These are phyloP conservation scores for Pseudopyrenochaeta lycopersici DNA, from an alignment of 2,329 filamentous ascomycete genomes.

Conservation along the genomic window DNA sequence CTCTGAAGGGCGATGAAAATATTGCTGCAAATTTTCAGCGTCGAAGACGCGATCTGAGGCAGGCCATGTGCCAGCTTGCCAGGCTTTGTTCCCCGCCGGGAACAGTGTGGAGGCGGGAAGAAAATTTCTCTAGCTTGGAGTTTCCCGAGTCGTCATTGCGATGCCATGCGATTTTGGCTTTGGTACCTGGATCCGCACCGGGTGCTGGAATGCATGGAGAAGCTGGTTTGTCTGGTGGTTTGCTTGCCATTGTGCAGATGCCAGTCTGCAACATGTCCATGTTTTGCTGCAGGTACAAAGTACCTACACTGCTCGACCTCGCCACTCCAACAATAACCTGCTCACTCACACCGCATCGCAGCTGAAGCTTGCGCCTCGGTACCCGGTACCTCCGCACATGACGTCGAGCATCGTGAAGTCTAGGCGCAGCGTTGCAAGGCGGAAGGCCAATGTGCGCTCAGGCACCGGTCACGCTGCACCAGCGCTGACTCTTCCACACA, in stretches of 20 bases:
- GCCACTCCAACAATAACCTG: not conserved
- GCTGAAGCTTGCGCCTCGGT: not conserved
- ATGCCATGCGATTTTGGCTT: too few relatives aligned
- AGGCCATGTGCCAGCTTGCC: slow-evolving; percentile 20
- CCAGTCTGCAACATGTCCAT: not conserved
- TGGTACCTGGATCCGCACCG: slow-evolving; percentile 11
- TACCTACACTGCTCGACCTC: not conserved
- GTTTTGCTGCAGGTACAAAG: slow-evolving; percentile 1
- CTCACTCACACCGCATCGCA: not conserved
- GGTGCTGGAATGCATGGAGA: too few relatives aligned
- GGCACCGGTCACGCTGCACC: slow-evolving; percentile 6
- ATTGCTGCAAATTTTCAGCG: slow-evolving; percentile 31
- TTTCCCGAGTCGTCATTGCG: slow-evolving; percentile 4
- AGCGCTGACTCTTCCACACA: slow-evolving; percentile 10
- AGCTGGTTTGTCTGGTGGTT: not conserved
- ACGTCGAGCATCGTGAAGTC: slow-evolving; percentile 49
- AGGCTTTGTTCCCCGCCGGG: slow-evolving; percentile 16
- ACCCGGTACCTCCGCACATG: slow-evolving; percentile 28
- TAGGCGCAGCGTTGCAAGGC: slow-evolving; percentile 13
- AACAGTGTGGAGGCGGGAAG: slow-evolving; percentile 32
- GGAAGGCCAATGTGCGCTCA: slow-evolving; percentile 1
- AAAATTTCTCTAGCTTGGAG: slow-evolving; percentile 19
- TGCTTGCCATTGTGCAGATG: not conserved
- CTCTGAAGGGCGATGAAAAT: slow-evolving; percentile 31
- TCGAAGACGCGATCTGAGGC: slow-evolving; percentile 29